Conservation (phyloP, 768 basidiomycete species). For the Hydnomerulius pinastri region DNA sequence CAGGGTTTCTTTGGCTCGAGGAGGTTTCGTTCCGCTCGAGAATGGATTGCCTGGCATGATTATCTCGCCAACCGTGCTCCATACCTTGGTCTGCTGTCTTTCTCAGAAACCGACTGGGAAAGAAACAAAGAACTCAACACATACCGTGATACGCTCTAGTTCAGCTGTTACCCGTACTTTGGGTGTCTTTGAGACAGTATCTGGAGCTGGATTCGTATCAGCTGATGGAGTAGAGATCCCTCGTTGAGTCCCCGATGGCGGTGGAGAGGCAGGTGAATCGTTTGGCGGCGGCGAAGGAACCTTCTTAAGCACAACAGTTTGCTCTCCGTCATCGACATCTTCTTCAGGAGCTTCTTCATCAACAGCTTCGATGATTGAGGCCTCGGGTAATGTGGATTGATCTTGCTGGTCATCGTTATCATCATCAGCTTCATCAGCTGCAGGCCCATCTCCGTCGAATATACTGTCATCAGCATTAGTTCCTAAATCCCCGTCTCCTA, state of each 20-base stretch:
- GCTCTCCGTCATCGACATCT: slow-evolving; percentile 28
- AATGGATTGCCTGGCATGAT: slow-evolving; percentile 57
- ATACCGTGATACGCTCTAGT: slow-evolving; percentile 64
- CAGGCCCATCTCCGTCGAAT: slow-evolving; percentile 8
- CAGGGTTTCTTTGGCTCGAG: slow-evolving; percentile 64
- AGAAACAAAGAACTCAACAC: slow-evolving; percentile 22
- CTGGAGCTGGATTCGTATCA: slow-evolving; percentile 7
- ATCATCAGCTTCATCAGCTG: not conserved
- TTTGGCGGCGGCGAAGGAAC: not conserved
- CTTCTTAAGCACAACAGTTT: slow-evolving; percentile 33
- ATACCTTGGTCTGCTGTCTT: slow-evolving; percentile 59
- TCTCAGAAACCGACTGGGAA: not conserved
- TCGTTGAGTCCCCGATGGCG: slow-evolving; percentile 3
- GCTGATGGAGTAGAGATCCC: slow-evolving; percentile 5
- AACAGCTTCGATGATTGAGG: not conserved
- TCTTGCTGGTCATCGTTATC: slow-evolving; percentile 11
- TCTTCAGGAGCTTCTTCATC: slow-evolving; percentile 11
- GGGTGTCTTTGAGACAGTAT: slow-evolving; percentile 23
- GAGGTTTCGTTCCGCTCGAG: slow-evolving; percentile 40
- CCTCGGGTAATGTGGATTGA: slow-evolving; percentile 13
- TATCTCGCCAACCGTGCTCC: slow-evolving; percentile 64
- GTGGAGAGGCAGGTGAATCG: not conserved
- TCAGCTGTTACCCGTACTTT: slow-evolving; percentile 60
- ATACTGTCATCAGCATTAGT: slow-evolving; percentile 6
- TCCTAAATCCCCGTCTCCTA: slow-evolving; percentile 7